Evolutionary conservation across 164 flowering plant genomes (phyloP).

Genomic region (Kalanchoe fedtschenkoi): DNA sequence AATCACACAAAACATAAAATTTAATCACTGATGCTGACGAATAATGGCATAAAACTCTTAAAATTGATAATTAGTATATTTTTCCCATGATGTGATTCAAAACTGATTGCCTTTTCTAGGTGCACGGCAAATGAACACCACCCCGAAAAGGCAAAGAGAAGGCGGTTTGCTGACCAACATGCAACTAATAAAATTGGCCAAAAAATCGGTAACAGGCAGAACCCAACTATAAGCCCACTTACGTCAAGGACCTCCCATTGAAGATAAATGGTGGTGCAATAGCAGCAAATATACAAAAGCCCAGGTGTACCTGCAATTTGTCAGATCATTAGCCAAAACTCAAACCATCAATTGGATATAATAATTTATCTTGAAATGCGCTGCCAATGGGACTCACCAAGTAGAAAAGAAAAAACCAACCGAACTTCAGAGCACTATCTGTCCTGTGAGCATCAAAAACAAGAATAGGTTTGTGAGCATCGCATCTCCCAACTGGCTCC

Average conservation of each 20-base stretch:
- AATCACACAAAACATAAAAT: slow-evolving; percentile 5
- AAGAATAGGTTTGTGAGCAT: not conserved
- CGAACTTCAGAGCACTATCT: slow-evolving; percentile 72
- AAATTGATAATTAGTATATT: not conserved
- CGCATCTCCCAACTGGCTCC: not conserved
- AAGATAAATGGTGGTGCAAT: slow-evolving; percentile 96
- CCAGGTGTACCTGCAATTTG: slow-evolving; percentile 71
- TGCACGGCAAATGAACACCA: too few relatives aligned
- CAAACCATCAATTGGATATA: not conserved
- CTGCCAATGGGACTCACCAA: slow-evolving; percentile 30
- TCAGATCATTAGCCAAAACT: not conserved
- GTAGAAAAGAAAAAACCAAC: slow-evolving; percentile 75
- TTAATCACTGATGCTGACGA: not conserved
- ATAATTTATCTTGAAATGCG: not conserved
- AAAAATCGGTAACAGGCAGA: not conserved
- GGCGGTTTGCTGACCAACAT: too few relatives aligned
- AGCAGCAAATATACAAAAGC: slow-evolving; percentile 85
- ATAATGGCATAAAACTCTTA: not conserved
- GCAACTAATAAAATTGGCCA: not conserved
- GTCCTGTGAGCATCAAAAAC: slow-evolving; percentile 39
- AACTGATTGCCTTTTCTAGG: too few relatives aligned
- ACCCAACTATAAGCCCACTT: slow-evolving; percentile 29
- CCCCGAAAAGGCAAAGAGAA: too few relatives aligned
- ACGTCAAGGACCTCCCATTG: slow-evolving; percentile 86
- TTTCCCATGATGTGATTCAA: too few relatives aligned